Conservation (phyloP, 345 rosid species). For the Erysimum cheiranthoides region DNA sequence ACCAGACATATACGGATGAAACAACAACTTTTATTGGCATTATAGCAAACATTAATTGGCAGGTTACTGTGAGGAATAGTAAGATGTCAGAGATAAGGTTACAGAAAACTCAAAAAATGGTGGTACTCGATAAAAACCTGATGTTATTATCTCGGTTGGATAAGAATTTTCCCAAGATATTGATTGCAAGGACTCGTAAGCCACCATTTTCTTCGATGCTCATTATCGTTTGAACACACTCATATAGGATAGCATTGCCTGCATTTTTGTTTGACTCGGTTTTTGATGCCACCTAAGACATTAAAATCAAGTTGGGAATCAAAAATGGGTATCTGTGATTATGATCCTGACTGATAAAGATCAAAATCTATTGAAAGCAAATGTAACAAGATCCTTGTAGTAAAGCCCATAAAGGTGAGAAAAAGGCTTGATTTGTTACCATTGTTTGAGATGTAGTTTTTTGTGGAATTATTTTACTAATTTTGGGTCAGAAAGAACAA, state of each 20-base stretch:
- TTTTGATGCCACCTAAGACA: constrained; percentile 90
- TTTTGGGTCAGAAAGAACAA: constrained; percentile 6
- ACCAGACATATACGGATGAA: constrained; percentile 21
- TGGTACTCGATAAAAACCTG: constrained; percentile 55
- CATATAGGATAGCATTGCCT: constrained; percentile 95
- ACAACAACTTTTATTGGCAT: constrained; percentile 1
- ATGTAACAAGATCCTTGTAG: neutral
- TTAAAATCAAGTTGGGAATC: constrained; percentile 29
- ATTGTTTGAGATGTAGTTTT: neutral
- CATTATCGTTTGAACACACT: constrained; percentile 96
- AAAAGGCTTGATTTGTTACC: constrained; percentile 22
- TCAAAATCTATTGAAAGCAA: constrained; percentile 8
- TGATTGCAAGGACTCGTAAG: constrained; percentile 95
- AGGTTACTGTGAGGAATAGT: constrained; percentile 11
- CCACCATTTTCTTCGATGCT: constrained; percentile 97
- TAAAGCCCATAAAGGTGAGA: constrained; percentile 16
- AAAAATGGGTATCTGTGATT: constrained; percentile 22
- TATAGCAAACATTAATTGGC: constrained; percentile 18
- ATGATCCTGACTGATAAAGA: constrained; percentile 17
- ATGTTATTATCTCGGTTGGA: constrained; percentile 97
- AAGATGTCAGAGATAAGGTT: constrained; percentile 13
- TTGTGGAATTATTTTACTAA: constrained; percentile 1
- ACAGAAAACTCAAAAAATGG: constrained; percentile 13
- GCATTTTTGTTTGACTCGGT: constrained; percentile 98
- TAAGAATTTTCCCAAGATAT: constrained; percentile 93